These are phyloP conservation scores for Cryptosporidium muris DNA, from an alignment of 169 alveolate species.

Conservation along the genomic window DNA sequence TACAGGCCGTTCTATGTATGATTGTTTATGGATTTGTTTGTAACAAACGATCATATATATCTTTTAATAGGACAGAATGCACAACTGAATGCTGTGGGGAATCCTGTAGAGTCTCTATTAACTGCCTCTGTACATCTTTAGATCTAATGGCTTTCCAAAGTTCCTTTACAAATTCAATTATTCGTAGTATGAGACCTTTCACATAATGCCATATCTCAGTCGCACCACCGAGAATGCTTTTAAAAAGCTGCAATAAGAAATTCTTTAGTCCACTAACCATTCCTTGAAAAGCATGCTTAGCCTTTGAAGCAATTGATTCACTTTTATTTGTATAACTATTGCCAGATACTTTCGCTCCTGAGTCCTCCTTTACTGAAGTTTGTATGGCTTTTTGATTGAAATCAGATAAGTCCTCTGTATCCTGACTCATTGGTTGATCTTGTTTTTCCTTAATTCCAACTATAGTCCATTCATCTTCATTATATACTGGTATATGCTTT, in stretches of 20 bases:
- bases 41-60: not conserved
- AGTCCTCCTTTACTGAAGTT: no score
- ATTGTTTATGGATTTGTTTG: no score
- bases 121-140: conserved; percentile 24
- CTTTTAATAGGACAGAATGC: conserved; percentile 10
- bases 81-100: conserved; percentile 36
- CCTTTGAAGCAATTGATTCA: not conserved
- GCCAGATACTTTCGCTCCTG: no score
- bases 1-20: no score
- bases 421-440: no score
- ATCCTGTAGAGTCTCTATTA: conserved; percentile 29
- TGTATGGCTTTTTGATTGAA: no score
- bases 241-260: conserved; percentile 37
- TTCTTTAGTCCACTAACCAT: conserved; percentile 65
- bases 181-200: conserved; percentile 52
- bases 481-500: no score
- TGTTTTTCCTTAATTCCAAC: no score
- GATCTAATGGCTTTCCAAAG: conserved; percentile 57
- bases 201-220: conserved; percentile 60
- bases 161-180: conserved; percentile 47
- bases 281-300: conserved; percentile 54
- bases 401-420: no score
- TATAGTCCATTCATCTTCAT: no score
- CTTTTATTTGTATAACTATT: conserved; percentile 7
- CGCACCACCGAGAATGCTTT: conserved; percentile 61